Evolutionary conservation across 305 asterid genomes (phyloP).

Genomic region (Lippia alba): DNA sequence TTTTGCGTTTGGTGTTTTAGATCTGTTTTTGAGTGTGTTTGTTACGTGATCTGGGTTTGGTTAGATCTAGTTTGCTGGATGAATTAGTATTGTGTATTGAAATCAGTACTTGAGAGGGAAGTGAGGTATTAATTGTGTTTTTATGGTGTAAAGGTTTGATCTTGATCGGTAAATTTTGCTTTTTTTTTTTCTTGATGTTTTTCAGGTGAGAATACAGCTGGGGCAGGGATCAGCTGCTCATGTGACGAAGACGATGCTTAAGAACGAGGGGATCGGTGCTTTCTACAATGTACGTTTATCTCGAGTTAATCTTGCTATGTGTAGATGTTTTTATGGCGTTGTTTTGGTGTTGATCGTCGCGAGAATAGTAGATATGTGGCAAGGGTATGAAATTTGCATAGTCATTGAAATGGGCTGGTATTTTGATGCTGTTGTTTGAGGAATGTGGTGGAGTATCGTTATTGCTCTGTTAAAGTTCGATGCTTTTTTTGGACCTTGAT

Average conservation of each 20-base stretch:
- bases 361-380: conserved; percentile 1
- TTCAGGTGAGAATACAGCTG: conserved; percentile 90
- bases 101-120: not conserved
- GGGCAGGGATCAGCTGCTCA: conserved; percentile 92
- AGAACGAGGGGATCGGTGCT: conserved; percentile 82
- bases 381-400: not conserved
- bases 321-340: not conserved
- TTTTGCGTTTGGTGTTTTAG: conserved; percentile 5
- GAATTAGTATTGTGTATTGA: not conserved
- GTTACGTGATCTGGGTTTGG: not conserved
- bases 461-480: no score
- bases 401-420: not conserved
- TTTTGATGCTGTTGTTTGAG: not conserved
- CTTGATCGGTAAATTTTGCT: conserved; percentile 23
- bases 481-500: not conserved
- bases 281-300: conserved; percentile 74
- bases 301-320: not conserved
- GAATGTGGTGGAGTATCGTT: not conserved
- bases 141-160: conserved; percentile 15
- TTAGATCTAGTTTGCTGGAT: conserved; percentile 38
- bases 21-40: not conserved
- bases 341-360: conserved; percentile 9
- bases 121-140: not conserved
- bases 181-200: conserved; percentile 10
- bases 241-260: conserved; percentile 77